Evolutionary conservation across 2,329 filamentous ascomycete genomes (phyloP), one percentile per base, ranked within the genome.

Genomic region (Phialophora chinensis): DNA sequence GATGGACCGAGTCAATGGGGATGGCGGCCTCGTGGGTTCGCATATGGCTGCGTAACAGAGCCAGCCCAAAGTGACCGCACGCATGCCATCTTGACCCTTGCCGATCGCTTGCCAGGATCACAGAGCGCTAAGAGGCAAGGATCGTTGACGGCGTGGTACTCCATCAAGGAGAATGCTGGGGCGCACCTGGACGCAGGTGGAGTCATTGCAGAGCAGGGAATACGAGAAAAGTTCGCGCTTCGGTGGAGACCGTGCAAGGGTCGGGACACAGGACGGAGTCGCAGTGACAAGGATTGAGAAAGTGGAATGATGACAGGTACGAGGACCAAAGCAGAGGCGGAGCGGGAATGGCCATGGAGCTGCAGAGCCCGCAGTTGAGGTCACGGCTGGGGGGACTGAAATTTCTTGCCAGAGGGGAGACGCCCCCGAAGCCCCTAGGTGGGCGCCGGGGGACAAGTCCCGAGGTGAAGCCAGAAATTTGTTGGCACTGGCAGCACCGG

Each of bases 51-150:
- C 47, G 57, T 58, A 60, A 14, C 57, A 55, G 49, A 38, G 52
- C 49, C 35, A 52, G 49, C 47, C 38, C 61, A 57, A 25, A 56
- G 50, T 27, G 50, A 31, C 49, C 31, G 25, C 38, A 65, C 63
- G 63, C 63, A 65, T 65, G 63, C 63, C 63, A 65, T 65, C 63
- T 44, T 65, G 63, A 65, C 63, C 63, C 63, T 65, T 49, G 58
- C 50, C 38, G 57, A 61, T 65, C 57, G 63, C 52, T 61, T 65
- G 29, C 57, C 50, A 38, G 63, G 61, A 59, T 63, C 49, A 27
- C 8, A 12, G 20, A 55, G 31, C 55, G 49, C 49, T 61, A 53
- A 58, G 60, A 20, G 31, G 50, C 54, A 50, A 57, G 63, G 57
- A 61, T 35, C 20, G 12, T 25, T 7, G 56, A 31, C 52, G 49